Percentiles rank a stretch among this genome's conserved stretches.
These are phyloP conservation scores for Trichoderma sp. DNA, from an alignment of 2,329 filamentous ascomycete species.

Conservation along the genomic window DNA sequence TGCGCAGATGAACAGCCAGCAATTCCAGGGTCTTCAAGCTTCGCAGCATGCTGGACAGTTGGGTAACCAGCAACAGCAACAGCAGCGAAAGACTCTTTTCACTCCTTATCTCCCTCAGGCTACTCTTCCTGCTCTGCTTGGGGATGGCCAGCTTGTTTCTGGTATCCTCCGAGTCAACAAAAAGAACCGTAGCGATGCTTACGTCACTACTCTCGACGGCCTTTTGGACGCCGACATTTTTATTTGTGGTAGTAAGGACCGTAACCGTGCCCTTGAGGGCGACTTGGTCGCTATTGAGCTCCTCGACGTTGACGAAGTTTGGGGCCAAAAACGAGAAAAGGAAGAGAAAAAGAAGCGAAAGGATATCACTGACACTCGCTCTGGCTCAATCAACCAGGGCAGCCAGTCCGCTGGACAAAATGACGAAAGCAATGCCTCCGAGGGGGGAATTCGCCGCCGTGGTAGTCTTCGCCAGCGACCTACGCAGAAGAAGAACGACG, in stretches of 20 bases:
- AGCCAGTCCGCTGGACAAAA: conserved; percentile 65
- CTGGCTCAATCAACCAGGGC: conserved; percentile 73
- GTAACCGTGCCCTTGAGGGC: conserved; percentile 94
- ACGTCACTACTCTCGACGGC: conserved; percentile 89
- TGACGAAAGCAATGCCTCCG: conserved; percentile 65
- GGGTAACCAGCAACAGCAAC: conserved; percentile 72
- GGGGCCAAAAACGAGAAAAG: conserved; percentile 98
- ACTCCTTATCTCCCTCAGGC: conserved; percentile 97
- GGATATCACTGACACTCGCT: conserved; percentile 91
- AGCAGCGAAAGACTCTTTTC: conserved; percentile 97
- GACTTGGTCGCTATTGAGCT: conserved; percentile 95
- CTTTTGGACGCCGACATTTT: conserved; percentile 96
- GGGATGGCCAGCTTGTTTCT: conserved; percentile 91
- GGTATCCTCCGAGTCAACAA: conserved; percentile 98
- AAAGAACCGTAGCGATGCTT: conserved; percentile 98
- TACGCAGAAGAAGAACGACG: conserved; percentile 99
- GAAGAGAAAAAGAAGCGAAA: conserved; percentile 99
- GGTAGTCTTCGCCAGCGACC: conserved; percentile 95
- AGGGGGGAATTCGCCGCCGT: conserved; percentile 87
- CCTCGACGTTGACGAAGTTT: conserved; percentile 96
- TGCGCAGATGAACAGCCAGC: conserved; percentile 78
- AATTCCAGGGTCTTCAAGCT: conserved; percentile 67
- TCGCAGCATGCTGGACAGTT: conserved; percentile 74
- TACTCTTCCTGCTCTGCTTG: conserved; percentile 84
- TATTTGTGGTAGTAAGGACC: conserved; percentile 98